Conservation (phyloP, 495 filamentous ascomycete genomes). For the Tuber microsphaerosporum region DNA sequence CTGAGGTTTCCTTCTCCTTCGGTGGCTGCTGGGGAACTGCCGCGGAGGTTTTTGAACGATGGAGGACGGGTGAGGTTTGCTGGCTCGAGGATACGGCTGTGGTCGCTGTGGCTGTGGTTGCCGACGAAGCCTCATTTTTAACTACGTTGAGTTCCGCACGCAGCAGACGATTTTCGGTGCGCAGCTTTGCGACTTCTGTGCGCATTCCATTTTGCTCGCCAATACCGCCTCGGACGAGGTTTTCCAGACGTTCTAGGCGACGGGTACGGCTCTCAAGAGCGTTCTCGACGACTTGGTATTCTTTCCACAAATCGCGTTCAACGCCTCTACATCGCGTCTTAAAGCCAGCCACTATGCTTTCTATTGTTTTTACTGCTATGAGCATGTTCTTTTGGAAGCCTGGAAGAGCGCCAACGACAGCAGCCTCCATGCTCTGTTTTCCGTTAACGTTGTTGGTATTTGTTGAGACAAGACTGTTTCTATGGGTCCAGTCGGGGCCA, state of each 20-base stretch:
- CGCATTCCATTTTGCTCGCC: conserved; percentile 46
- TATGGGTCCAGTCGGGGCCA: conserved; percentile 83
- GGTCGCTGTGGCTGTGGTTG: background rate
- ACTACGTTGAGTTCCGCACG: conserved; percentile 62
- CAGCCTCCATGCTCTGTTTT: conserved; percentile 38
- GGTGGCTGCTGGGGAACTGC: conserved; percentile 12
- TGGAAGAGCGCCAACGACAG: conserved; percentile 49
- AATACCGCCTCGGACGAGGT: conserved; percentile 55
- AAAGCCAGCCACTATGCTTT: conserved; percentile 72
- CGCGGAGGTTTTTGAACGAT: conserved; percentile 27
- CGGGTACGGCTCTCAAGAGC: conserved; percentile 70
- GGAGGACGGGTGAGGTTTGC: conserved; percentile 9
- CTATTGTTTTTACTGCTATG: conserved; percentile 78
- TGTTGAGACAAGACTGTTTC: conserved; percentile 78
- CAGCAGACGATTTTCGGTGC: conserved; percentile 70
- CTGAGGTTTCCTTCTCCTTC: conserved; percentile 13
- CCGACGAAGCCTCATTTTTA: conserved; percentile 24
- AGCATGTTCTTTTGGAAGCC: conserved; percentile 84
- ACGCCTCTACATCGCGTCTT: conserved; percentile 70
- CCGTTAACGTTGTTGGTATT: conserved; percentile 46
- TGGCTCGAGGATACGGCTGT: background rate
- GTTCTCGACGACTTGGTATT: conserved; percentile 80
- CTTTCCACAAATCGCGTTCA: conserved; percentile 79
- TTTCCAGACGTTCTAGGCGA: conserved; percentile 80
- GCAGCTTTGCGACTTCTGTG: conserved; percentile 61